phyloP scores from a whole-genome alignment of 805 yeast species.

The Candida ulmi region DNA sequence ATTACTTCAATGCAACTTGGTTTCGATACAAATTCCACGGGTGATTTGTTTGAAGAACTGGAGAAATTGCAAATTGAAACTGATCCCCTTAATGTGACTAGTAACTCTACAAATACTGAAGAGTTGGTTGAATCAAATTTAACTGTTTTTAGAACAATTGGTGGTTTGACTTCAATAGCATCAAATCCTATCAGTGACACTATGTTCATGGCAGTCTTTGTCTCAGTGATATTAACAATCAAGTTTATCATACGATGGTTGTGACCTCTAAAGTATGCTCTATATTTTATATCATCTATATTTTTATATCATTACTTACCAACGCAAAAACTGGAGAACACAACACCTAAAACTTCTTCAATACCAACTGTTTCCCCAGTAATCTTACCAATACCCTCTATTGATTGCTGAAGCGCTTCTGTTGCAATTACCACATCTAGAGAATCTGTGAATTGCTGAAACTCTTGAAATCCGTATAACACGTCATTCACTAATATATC shows the following conservation, averaged over 20 bases:
- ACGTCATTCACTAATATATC: constrained; percentile 77
- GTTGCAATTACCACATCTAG: constrained; percentile 77
- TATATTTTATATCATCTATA: too few relatives aligned
- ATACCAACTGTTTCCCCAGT: constrained; percentile 87
- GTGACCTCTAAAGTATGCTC: too few relatives aligned
- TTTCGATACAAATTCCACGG: constrained; percentile 2
- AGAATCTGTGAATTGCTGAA: constrained; percentile 39
- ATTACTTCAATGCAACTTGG: neutral
- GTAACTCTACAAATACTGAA: neutral
- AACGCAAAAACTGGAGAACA: constrained; percentile 88
- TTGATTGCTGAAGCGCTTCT: constrained; percentile 67
- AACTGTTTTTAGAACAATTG: neutral
- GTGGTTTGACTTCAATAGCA: neutral
- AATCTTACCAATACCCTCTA: constrained; percentile 85
- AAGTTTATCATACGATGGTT: too few relatives aligned
- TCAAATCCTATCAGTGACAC: neutral
- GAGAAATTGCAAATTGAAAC: neutral
- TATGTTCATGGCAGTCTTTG: neutral
- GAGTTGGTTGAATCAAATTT: neutral
- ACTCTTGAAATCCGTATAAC: constrained; percentile 65
- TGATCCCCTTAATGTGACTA: neutral
- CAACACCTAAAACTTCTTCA: constrained; percentile 87
- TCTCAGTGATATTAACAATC: too few relatives aligned
- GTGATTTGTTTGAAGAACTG: neutral
- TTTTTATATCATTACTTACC: constrained; percentile 57